phyloP scores from a whole-genome alignment of 768 basidiomycete species.

The Lentinus brumalis region DNA sequence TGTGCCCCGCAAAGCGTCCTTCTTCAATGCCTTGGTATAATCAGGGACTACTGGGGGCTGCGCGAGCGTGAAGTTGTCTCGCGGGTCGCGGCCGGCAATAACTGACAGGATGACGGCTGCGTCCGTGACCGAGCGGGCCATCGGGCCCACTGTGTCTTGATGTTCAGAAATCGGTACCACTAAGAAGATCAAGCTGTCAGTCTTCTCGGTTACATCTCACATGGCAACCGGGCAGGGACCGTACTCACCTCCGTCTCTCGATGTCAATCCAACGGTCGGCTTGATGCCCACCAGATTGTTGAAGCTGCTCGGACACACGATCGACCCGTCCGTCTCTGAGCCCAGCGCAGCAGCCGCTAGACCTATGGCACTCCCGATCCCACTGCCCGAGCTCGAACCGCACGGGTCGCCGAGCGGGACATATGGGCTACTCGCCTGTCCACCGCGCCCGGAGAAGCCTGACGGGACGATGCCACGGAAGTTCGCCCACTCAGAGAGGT shows the following conservation, averaged over 20 bases:
- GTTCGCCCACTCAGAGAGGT: constrained; percentile 46
- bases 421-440: constrained; percentile 45
- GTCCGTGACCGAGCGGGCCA: constrained; percentile 35
- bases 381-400: constrained; percentile 54
- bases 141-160: constrained; percentile 39
- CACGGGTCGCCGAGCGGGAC: constrained; percentile 43
- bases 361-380: constrained; percentile 41
- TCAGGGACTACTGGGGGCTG: constrained; percentile 54
- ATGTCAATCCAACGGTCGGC: constrained; percentile 37
- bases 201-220: constrained; percentile 17
- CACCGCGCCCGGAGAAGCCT: constrained; percentile 50
- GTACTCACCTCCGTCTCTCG: constrained; percentile 36
- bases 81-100: constrained; percentile 44
- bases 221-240: constrained; percentile 40
- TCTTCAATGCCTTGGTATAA: constrained; percentile 52
- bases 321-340: constrained; percentile 47
- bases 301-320: constrained; percentile 40
- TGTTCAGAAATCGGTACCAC: constrained; percentile 43
- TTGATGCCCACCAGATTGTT: constrained; percentile 45
- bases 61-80: constrained; percentile 41
- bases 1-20: constrained; percentile 45
- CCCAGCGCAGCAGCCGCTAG: constrained; percentile 44
- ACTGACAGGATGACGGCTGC: constrained; percentile 34
- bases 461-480: constrained; percentile 40
- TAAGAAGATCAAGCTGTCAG: constrained; percentile 30